Base-by-base conservation (phyloP, 1,284 basidiomycete genomes). In the Coniferiporia sulphurascens region DNA sequence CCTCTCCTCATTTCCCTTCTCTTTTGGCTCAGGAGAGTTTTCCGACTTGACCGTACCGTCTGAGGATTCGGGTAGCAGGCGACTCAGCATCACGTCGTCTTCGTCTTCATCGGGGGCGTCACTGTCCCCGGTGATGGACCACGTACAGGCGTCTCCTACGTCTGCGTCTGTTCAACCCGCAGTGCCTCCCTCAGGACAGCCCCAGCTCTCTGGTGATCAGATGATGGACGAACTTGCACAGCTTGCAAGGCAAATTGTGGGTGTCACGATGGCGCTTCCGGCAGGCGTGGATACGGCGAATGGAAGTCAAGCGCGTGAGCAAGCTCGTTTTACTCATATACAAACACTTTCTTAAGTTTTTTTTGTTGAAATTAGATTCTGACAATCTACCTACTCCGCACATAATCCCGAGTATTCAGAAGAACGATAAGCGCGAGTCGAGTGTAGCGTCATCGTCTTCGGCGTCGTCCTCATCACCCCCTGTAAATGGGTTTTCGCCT, bases 351-450 rank as follows among this genome's bases (percentile, higher is more conserved):
- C 9, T 50, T 19, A 13, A n/a, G 6, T 13, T 38, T 13, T 36
- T 43, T n/a, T 46, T 17, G 6, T 41, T 41, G 2, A 2, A 46
- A 6, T 4, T 9, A 46, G 44, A 46, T 2, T 46, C 44, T 12
- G 19, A 65, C 17, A 76, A 73, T 51, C 68, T 76, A 1, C 74
- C 78, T 19, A 75, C 76, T 43, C 71, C 75, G n/a, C 68, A 73
- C 22, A 66, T 75, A 17, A 68, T 72, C 6, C 70, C 69, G 15
- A 64, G 21, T 58, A 55, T 48, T 27, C 62, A 50, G 36, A 41
- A 41, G 15, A 15, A 41, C 9, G 9, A 41, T 8, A 41, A 41
- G 9, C 38, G 38, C 38, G 38, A 41, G 38, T 41, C 38, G 15
- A 41, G 38, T 41, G 15, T 41, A 8, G 15, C 38, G 38, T 21